phyloP scores from a whole-genome alignment of 1,139 yeast genomes.

The Tardiomyces depauwii region DNA sequence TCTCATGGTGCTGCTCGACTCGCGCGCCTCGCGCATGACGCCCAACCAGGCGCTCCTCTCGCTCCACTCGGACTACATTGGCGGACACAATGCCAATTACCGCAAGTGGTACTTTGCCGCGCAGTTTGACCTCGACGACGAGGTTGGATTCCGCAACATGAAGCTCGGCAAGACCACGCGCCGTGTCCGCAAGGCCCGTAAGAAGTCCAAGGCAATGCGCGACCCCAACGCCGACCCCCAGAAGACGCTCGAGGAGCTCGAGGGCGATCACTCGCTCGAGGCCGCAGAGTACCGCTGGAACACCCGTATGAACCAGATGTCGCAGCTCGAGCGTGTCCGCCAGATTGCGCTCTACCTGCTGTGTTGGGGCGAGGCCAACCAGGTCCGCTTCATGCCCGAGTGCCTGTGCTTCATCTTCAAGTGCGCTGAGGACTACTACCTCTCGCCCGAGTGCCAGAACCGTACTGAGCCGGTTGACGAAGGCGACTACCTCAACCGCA shows the following conservation, averaged over 20 bases:
- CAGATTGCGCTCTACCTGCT: constrained; percentile 83
- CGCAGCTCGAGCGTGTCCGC: constrained; percentile 73
- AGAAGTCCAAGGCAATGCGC: constrained; percentile 54
- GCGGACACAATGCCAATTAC: constrained; percentile 87
- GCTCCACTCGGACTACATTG: constrained; percentile 94
- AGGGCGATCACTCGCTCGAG: constrained; percentile 73
- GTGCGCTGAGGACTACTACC: constrained; percentile 80
- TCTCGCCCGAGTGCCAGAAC: constrained; percentile 85
- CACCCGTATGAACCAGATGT: constrained; percentile 54
- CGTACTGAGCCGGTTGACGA: constrained; percentile 70
- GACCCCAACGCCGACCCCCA: constrained; percentile 37
- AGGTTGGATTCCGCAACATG: constrained; percentile 71
- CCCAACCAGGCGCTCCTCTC: constrained; percentile 90
- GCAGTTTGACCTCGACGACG: constrained; percentile 74
- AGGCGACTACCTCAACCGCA: constrained; percentile 89
- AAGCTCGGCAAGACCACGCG: constrained; percentile 57
- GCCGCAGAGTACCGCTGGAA: constrained; percentile 86
- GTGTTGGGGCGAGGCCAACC: constrained; percentile 98
- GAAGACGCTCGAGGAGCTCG: constrained; percentile 63
- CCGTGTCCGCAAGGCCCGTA: constrained; percentile 43
- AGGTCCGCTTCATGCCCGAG: constrained; percentile 92
- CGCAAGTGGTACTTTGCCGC: constrained; percentile 96
- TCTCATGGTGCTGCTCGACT: constrained; percentile 86
- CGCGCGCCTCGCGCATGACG: constrained; percentile 93
- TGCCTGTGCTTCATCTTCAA: constrained; percentile 86